These are phyloP conservation scores for Gloeophyllum trabeum DNA, from an alignment of 768 basidiomycete species.

Conservation along the genomic window DNA sequence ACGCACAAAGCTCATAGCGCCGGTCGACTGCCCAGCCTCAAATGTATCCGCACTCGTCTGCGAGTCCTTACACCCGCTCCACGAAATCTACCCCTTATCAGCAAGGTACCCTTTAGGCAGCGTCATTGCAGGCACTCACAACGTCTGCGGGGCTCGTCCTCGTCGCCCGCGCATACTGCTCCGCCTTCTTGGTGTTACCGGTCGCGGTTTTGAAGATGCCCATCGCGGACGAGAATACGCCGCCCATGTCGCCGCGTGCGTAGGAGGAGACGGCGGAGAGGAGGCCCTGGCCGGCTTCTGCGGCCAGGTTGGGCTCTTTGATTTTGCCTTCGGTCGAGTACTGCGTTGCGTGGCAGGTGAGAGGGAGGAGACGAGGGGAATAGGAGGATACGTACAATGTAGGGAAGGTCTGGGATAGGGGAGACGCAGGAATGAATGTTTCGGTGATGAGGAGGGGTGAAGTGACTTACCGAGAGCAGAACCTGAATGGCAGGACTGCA, in stretches of 20 bases:
- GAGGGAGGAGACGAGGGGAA: background rate
- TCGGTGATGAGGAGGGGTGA: background rate
- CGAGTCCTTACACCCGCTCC: constrained; percentile 77
- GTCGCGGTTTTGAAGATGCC: constrained; percentile 68
- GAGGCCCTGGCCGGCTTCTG: constrained; percentile 81
- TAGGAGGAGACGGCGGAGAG: constrained; percentile 72
- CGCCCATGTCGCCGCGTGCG: constrained; percentile 68
- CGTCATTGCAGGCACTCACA: constrained; percentile 32
- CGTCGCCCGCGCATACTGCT: constrained; percentile 33
- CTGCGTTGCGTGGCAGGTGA: constrained; percentile 22
- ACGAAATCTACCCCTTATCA: constrained; percentile 47
- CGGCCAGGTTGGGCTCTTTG: constrained; percentile 85
- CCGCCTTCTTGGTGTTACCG: constrained; percentile 53
- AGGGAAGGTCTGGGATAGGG: constrained; percentile 14
- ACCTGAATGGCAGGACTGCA: constrained; percentile 37
- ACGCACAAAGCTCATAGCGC: constrained; percentile 75
- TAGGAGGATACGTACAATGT: constrained; percentile 9
- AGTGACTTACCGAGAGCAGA: constrained; percentile 27
- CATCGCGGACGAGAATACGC: constrained; percentile 63
- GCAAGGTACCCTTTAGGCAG: background rate
- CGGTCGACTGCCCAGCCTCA: constrained; percentile 62
- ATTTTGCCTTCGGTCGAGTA: constrained; percentile 94
- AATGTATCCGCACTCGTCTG: constrained; percentile 77
- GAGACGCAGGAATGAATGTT: background rate
- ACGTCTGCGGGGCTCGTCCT: constrained; percentile 86